phyloP scores from a whole-genome alignment of 2,329 filamentous ascomycete species.

The Microdochium paspali region DNA sequence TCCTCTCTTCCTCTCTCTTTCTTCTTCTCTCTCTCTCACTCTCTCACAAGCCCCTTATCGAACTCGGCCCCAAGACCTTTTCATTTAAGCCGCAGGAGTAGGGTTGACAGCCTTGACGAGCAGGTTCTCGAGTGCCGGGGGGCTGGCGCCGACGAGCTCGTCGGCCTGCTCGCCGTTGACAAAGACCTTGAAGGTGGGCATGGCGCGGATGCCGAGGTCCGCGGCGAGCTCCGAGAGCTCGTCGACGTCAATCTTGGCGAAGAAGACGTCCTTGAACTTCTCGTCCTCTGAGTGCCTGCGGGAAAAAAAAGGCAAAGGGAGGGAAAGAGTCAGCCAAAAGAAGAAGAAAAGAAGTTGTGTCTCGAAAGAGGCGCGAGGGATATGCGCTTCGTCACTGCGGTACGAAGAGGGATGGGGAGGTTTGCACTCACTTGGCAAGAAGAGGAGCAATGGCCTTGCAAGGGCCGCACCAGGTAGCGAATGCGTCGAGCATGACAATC shows the following conservation, averaged over 20 bases:
- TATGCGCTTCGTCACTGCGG: too few relatives aligned
- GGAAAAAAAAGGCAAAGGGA: too few relatives aligned
- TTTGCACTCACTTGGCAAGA: constrained; percentile 49
- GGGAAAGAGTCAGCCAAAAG: not conserved
- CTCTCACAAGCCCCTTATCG: too few relatives aligned
- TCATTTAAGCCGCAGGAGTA: not conserved
- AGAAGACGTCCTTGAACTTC: constrained; percentile 51
- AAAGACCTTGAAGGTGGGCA: constrained; percentile 88
- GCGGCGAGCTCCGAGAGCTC: constrained; percentile 64
- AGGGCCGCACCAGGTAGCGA: constrained; percentile 86
- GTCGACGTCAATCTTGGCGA: constrained; percentile 90
- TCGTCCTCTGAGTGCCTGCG: constrained; percentile 51
- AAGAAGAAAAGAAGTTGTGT: not conserved
- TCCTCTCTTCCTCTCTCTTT: too few relatives aligned
- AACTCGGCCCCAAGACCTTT: too few relatives aligned
- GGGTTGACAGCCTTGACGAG: constrained; percentile 14
- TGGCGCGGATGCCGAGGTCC: constrained; percentile 74
- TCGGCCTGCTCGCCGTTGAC: constrained; percentile 64
- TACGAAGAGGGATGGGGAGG: constrained; percentile 1
- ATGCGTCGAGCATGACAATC: constrained; percentile 75
- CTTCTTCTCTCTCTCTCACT: too few relatives aligned
- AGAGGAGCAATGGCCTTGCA: constrained; percentile 85
- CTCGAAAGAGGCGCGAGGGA: not conserved
- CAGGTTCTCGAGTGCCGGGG: constrained; percentile 49
- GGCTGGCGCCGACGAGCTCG: constrained; percentile 75